Conservation (phyloP, 257 asterid genomes). For the Paulownia fortunei region DNA sequence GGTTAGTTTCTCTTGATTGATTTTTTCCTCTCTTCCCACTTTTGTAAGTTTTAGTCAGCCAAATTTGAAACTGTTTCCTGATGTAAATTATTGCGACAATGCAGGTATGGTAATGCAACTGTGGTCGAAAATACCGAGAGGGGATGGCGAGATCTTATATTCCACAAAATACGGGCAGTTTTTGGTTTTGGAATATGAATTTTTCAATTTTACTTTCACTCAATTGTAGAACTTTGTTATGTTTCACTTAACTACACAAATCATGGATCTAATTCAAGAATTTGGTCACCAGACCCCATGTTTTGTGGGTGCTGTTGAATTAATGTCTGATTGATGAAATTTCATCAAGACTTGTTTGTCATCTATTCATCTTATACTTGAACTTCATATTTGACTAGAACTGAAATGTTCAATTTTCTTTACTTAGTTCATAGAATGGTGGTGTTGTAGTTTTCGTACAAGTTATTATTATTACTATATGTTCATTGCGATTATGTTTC, state of each 20-base stretch:
- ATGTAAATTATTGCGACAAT: not conserved
- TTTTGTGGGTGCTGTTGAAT: conserved; percentile 33
- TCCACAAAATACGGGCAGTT: conserved; percentile 74
- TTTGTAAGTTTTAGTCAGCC: not conserved
- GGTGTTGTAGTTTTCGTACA: not conserved
- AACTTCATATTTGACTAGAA: not conserved
- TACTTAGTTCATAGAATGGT: not conserved
- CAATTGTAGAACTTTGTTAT: conserved; percentile 4
- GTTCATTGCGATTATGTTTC: too few species aligned
- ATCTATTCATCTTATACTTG: not conserved
- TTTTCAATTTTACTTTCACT: not conserved
- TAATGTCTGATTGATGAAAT: conserved; percentile 13
- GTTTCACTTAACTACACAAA: conserved; percentile 7
- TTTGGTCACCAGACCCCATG: conserved; percentile 21
- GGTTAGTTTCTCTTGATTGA: conserved; percentile 53
- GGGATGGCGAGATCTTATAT: conserved; percentile 96
- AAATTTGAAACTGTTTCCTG: conserved; percentile 4
- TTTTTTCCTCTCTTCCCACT: not conserved
- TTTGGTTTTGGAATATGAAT: conserved; percentile 63
- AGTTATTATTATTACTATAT: too few species aligned
- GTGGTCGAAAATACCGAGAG: conserved; percentile 95
- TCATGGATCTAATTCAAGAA: conserved; percentile 14
- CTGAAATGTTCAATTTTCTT: not conserved
- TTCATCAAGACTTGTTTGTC: not conserved
- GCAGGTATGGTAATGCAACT: conserved; percentile 88